A percentile compares a stretch with the other conserved stretches of the same genome.
phyloP scores from a whole-genome alignment of 352 stramenopile species.

The Blastocystis sp. region DNA sequence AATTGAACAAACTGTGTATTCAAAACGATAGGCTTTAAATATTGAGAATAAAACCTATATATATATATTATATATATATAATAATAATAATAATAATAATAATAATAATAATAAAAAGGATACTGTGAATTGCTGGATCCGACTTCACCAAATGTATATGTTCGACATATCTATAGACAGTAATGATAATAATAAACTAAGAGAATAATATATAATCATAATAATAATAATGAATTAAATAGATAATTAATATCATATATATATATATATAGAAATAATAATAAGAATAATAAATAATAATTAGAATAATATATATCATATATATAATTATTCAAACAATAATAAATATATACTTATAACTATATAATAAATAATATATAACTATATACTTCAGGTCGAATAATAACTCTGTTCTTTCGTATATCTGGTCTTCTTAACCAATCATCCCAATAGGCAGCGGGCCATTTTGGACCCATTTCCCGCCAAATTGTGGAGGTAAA shows the following conservation, averaged over 20 bases:
- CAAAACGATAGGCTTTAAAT: conserved; percentile 49
- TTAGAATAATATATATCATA: too few relatives aligned
- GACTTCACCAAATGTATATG: conserved; percentile 55
- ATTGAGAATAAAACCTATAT: conserved; percentile 42
- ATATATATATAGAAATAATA: too few relatives aligned
- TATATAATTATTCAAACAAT: too few relatives aligned
- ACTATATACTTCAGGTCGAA: conserved; percentile 59
- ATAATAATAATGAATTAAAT: too few relatives aligned
- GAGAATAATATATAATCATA: too few relatives aligned
- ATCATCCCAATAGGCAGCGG: conserved; percentile 62
- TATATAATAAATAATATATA: neutral
- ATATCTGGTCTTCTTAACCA: conserved; percentile 55
- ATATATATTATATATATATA: too few relatives aligned
- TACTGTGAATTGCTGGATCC: conserved; percentile 47
- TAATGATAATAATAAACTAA: neutral
- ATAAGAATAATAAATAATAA: too few relatives aligned
- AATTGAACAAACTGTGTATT: conserved; percentile 46
- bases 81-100: too few relatives aligned
- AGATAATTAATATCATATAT: neutral
- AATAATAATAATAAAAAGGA: neutral
- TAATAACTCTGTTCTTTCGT: conserved; percentile 44
- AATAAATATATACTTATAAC: too few relatives aligned
- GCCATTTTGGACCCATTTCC: conserved; percentile 47
- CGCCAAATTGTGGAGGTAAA: conserved; percentile 49
- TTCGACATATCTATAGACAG: conserved; percentile 47